Base-by-base conservation (phyloP, 169 alveolate species). In the Prorocentrum cordatum region DNA sequence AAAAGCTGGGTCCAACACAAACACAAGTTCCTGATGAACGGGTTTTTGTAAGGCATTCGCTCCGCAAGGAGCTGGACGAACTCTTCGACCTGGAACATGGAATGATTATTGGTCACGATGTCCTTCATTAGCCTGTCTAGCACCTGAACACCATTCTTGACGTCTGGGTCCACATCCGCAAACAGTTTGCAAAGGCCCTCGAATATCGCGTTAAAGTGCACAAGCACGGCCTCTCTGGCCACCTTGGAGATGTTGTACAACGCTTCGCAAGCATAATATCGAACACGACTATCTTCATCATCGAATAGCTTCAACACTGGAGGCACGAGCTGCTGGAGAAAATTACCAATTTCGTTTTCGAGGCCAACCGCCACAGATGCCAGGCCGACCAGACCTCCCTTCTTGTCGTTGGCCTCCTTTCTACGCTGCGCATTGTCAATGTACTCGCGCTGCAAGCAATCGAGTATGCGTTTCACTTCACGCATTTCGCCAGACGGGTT, bases 231-330 rank as follows among this genome's bases (percentile, higher is more conserved):
- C 29, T 42, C 18, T 16, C 66, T 31, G 27, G 86, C 86, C 20
- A 58, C 68, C 31, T 75, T 75, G 50, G 32, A 24, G 24, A 75
- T 58, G 45, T 75, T 75, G 67, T 50, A 75, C 68, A 75, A 20
- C 22, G 86, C 75, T 26, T 64, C 75, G 47, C 75, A 64, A 7
- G 75, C 75, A 47, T 64, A 64, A 26, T 64, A 64, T 10, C 75
- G 42, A 31, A 59, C 64, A 3, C 86, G 64, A 1, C 26, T 24
- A 35, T 75, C 50, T 6, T 75, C 86, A 16, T 75, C 86, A 12
- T 75, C 72, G 58, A 75, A 58, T 4, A 75, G 26, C 31, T 24
- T 24, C 54, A 75, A 35, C 10, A 72, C 84, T 39, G 47, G 47
- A 2, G 39, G 50, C 10, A 33, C 31, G 26, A 64, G 27, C 4